These are phyloP conservation scores for Beauveria brongniartii DNA, from an alignment of 2,329 filamentous ascomycete species.

Conservation along the genomic window DNA sequence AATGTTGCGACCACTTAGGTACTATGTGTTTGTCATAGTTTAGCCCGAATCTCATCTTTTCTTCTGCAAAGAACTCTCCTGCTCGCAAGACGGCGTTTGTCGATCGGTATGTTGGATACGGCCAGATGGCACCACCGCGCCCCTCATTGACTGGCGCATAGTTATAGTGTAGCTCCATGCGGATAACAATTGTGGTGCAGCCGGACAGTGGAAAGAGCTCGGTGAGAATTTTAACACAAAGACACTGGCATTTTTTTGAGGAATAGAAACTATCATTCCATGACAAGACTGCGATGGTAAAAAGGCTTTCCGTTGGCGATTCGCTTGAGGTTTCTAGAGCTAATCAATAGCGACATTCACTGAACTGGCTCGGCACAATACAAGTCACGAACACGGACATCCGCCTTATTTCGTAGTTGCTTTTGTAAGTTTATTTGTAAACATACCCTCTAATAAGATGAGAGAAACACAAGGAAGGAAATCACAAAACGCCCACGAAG, in stretches of 20 bases:
- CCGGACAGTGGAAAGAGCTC: too few relatives aligned
- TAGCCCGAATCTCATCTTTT: conserved; percentile 23
- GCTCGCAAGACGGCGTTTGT: neutral
- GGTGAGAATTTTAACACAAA: too few relatives aligned
- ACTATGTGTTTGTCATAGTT: conserved; percentile 19
- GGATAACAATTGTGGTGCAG: too few relatives aligned
- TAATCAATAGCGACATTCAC: neutral
- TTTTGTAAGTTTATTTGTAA: neutral
- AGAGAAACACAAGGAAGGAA: neutral
- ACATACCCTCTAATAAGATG: neutral
- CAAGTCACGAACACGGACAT: neutral
- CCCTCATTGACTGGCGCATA: too few relatives aligned
- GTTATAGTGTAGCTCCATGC: too few relatives aligned
- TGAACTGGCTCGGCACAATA: neutral
- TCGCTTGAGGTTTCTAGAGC: too few relatives aligned
- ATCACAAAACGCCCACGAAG: conserved; percentile 38
- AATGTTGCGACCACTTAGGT: conserved; percentile 21
- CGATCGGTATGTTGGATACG: neutral
- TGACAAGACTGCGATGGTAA: neutral
- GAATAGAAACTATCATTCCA: too few relatives aligned
- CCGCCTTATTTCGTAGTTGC: neutral
- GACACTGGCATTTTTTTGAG: too few relatives aligned
- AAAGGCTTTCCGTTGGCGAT: neutral
- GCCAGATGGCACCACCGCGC: too few relatives aligned
- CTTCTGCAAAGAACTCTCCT: neutral